A percentile compares a stretch with the other conserved stretches of the same genome.
Evolutionary conservation across 768 basidiomycete species (phyloP).

Genomic region (Russula griseocarnosa): DNA sequence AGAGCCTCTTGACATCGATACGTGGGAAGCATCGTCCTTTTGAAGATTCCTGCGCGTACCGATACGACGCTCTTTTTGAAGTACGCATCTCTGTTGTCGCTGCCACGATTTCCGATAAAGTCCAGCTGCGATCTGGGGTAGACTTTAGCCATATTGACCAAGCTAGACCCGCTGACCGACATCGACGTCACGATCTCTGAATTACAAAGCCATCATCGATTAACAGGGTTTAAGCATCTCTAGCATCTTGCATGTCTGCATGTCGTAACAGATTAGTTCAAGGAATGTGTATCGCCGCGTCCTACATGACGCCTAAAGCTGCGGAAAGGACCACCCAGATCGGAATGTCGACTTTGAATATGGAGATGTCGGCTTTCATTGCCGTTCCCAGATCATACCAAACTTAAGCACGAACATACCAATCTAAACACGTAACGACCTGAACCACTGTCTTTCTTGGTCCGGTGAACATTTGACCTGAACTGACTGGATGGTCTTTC

Average conservation of each 20-base stretch:
- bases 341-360: slow-evolving; percentile 97
- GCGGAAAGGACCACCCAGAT: slow-evolving; percentile 99
- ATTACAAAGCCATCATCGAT: slow-evolving; percentile 98
- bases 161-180: slow-evolving; percentile 22
- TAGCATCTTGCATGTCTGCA: slow-evolving; percentile 90
- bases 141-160: slow-evolving; percentile 25
- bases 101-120: slow-evolving; percentile 97
- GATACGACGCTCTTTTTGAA: slow-evolving; percentile 90
- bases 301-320: slow-evolving; percentile 94
- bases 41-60: slow-evolving; percentile 99
- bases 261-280: slow-evolving; percentile 97
- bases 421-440: slow-evolving; percentile 4
- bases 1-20: slow-evolving; percentile 92
- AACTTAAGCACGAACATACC: slow-evolving; percentile 22
- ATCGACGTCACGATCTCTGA: slow-evolving; percentile 90
- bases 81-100: slow-evolving; percentile 86
- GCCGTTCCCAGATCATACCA: slow-evolving; percentile 69
- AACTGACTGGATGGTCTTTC: slow-evolving; percentile 89
- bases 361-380: slow-evolving; percentile 96
- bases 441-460: too few species aligned
- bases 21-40: slow-evolving; percentile 99
- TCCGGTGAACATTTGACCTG: too few species aligned
- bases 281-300: slow-evolving; percentile 96
- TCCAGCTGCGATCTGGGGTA: slow-evolving; percentile 68
- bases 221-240: slow-evolving; percentile 98